A percentile compares a stretch with the other conserved stretches of the same genome.
phyloP scores from a whole-genome alignment of 2,329 filamentous ascomycete species.

The Aspergillaceae sp. region DNA sequence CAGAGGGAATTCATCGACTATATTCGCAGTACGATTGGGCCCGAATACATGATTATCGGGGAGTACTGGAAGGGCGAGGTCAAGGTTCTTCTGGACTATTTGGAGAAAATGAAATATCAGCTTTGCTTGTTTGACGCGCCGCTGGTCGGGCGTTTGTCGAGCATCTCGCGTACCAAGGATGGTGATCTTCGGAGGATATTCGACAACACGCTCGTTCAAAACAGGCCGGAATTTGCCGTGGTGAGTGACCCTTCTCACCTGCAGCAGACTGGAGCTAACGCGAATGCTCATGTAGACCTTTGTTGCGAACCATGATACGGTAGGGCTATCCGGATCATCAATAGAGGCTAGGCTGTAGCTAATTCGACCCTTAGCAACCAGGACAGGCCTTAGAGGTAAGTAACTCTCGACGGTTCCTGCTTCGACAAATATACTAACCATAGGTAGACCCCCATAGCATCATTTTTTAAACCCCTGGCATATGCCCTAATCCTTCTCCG shows the following conservation, averaged over 20 bases:
- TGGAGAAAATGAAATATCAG: conserved; percentile 50
- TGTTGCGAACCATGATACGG: conserved; percentile 20
- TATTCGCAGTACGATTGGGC: conserved; percentile 44
- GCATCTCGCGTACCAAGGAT: conserved; percentile 47
- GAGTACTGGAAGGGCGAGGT: conserved; percentile 60
- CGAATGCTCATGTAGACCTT: conserved; percentile 11
- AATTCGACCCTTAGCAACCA: conserved; percentile 37
- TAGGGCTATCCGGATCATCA: conserved; percentile 6
- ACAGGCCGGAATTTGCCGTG: conserved; percentile 34
- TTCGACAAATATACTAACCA: not conserved
- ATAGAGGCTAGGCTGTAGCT: not conserved
- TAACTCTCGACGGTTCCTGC: not conserved
- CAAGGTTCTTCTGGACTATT: conserved; percentile 48
- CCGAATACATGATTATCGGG: conserved; percentile 56
- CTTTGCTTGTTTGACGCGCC: conserved; percentile 60
- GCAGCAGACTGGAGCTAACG: not conserved
- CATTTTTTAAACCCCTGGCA: conserved; percentile 62
- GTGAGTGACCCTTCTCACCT: conserved; percentile 2
- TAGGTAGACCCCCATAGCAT: conserved; percentile 49
- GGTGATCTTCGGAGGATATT: conserved; percentile 59
- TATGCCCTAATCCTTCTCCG: conserved; percentile 64
- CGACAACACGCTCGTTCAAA: conserved; percentile 50
- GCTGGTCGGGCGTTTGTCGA: conserved; percentile 59
- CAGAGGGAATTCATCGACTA: conserved; percentile 54
- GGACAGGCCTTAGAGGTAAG: conserved; percentile 52